phyloP scores from a whole-genome alignment of 1,284 basidiomycete species.

The Thecaphora thlaspeos region DNA sequence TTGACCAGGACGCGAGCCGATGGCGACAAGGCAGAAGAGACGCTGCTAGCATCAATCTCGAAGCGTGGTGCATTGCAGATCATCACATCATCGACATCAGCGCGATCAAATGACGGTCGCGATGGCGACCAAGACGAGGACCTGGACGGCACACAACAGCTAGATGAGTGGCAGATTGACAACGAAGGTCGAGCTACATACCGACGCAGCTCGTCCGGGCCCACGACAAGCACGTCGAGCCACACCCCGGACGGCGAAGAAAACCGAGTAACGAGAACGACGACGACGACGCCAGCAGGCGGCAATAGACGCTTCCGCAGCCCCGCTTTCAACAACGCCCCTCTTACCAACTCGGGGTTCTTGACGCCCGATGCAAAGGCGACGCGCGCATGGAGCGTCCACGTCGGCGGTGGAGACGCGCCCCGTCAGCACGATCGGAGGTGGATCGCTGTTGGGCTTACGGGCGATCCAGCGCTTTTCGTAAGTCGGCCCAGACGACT shows the following conservation, averaged over 20 bases:
- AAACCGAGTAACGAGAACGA: too few relatives aligned
- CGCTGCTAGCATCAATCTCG: conserved; percentile 6
- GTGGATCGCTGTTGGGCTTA: conserved; percentile 22
- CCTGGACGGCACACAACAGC: too few relatives aligned
- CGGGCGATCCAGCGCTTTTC: conserved; percentile 8
- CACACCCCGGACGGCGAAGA: neutral
- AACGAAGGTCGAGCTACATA: neutral
- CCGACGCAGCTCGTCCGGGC: too few relatives aligned
- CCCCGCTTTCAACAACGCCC: conserved; percentile 26
- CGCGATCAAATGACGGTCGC: too few relatives aligned
- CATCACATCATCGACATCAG: too few relatives aligned
- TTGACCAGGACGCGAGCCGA: too few relatives aligned
- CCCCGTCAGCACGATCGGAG: too few relatives aligned
- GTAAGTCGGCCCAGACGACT: neutral
- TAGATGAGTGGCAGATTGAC: conserved; percentile 3
- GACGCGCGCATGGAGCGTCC: conserved; percentile 26
- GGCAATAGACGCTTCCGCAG: conserved; percentile 14
- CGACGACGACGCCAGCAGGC: conserved; percentile 4
- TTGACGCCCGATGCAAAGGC: too few relatives aligned
- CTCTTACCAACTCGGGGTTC: neutral
- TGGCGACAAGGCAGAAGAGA: neutral
- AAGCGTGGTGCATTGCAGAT: conserved; percentile 8
- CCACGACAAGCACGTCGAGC: too few relatives aligned
- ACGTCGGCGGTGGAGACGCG: conserved; percentile 6
- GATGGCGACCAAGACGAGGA: too few relatives aligned